A percentile compares a stretch with the other conserved stretches of the same genome.
phyloP scores from a whole-genome alignment of 2,329 filamentous ascomycete species.

The Fusarium sp. region DNA sequence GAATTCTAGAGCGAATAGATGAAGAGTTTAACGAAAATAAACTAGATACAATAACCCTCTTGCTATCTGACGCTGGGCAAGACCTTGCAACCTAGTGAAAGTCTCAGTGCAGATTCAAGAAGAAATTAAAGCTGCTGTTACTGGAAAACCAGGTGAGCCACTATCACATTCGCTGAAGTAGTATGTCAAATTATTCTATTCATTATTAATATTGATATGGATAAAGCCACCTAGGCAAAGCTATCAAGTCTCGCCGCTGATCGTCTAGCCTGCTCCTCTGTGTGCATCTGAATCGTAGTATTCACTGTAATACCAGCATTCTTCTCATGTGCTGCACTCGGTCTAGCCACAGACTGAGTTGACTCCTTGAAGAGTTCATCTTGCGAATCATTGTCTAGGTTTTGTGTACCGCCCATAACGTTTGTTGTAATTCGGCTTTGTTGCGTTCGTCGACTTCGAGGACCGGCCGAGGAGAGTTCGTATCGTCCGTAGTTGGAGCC shows the following conservation, averaged over 20 bases:
- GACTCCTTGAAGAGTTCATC: constrained; percentile 44
- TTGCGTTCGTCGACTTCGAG: constrained; percentile 41
- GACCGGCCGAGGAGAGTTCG: constrained; percentile 42
- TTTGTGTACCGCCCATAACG: constrained; percentile 43
- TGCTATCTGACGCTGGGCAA: too few species aligned
- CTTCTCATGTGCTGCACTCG: constrained; percentile 18
- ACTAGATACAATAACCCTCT: too few species aligned
- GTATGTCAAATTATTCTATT: too few species aligned
- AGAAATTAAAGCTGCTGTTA: too few species aligned
- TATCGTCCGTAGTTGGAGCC: constrained; percentile 43
- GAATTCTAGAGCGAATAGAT: too few species aligned
- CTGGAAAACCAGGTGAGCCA: too few species aligned
- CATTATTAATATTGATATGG: constrained; percentile 6
- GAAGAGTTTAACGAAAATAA: too few species aligned
- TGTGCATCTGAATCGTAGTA: constrained; percentile 41
- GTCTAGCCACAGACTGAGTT: background rate
- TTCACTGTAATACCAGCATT: constrained; percentile 38
- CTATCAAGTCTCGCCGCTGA: constrained; percentile 15
- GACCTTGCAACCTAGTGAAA: too few species aligned
- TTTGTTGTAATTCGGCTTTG: constrained; percentile 44
- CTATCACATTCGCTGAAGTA: too few species aligned
- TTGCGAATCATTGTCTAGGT: constrained; percentile 41
- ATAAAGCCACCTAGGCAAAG: constrained; percentile 14
- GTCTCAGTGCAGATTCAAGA: too few species aligned
- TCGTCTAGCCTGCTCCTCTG: constrained; percentile 10